Conservation (phyloP, 257 asterid genomes). For the Verbascum thapsus region DNA sequence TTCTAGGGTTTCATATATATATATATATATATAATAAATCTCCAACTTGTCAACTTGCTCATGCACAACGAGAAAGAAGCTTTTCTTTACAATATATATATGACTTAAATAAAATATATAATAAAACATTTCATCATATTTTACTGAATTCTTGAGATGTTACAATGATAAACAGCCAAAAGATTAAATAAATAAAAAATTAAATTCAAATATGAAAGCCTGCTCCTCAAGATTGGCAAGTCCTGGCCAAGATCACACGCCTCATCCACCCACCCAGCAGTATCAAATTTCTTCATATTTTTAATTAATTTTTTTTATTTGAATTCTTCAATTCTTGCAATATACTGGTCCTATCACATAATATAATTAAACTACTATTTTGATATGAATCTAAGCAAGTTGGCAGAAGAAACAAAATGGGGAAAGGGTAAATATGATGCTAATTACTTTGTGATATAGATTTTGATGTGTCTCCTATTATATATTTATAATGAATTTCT, state of each 20-base stretch:
- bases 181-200: neutral
- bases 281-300: neutral
- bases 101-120: slow-evolving; percentile 17
- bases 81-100: slow-evolving; percentile 28
- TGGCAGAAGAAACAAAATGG: slow-evolving; percentile 20
- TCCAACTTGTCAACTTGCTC: slow-evolving; percentile 43
- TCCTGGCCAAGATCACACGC: slow-evolving; percentile 13
- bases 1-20: too few species aligned
- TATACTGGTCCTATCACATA: neutral
- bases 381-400: slow-evolving; percentile 28
- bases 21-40: neutral
- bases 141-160: slow-evolving; percentile 7
- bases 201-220: neutral
- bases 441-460: slow-evolving; percentile 1
- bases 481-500: too few species aligned
- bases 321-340: slow-evolving; percentile 10
- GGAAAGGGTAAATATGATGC: neutral
- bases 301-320: neutral
- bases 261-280: neutral
- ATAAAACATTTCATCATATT: neutral
- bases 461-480: slow-evolving; percentile 2
- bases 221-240: slow-evolving; percentile 21
- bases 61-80: slow-evolving; percentile 24
- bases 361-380: too few species aligned
- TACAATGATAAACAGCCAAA: slow-evolving; percentile 40